A percentile compares a stretch with the other conserved stretches of the same genome.
Evolutionary conservation across 148 eudicot genomes (phyloP).

Genomic region (Camellia lanceoleosa): DNA sequence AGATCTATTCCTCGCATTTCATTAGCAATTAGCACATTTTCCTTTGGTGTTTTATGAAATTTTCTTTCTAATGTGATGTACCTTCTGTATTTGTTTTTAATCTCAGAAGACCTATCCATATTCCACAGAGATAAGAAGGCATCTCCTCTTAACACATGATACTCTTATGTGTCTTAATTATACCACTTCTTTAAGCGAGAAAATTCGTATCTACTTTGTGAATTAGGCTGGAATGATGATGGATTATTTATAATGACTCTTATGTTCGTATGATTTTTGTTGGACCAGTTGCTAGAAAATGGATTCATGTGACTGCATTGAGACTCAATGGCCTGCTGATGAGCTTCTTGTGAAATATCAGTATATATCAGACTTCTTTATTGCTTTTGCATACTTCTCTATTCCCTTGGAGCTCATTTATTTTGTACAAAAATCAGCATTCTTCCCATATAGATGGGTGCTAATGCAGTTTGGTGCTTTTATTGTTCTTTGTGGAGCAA

Average conservation of each 20-base stretch:
- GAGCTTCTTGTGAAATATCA: conserved; percentile 80
- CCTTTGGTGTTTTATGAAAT: not conserved
- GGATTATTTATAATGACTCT: not conserved
- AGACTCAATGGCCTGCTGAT: conserved; percentile 73
- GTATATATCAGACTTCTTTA: conserved; percentile 85
- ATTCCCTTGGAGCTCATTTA: conserved; percentile 90
- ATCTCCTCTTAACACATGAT: not conserved
- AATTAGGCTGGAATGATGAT: not conserved
- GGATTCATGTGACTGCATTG: conserved; percentile 82
- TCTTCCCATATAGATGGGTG: conserved; percentile 94
- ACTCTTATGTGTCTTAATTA: not conserved
- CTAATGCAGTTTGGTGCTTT: conserved; percentile 94
- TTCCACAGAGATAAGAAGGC: not conserved
- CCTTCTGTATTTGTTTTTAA: not conserved
- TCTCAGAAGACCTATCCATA: not conserved
- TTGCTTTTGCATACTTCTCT: conserved; percentile 89
- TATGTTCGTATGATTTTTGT: conserved; percentile 31
- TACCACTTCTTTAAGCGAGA: not conserved
- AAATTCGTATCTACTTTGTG: not conserved
- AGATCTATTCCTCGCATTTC: not conserved
- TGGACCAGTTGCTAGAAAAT: conserved; percentile 29
- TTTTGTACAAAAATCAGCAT: conserved; percentile 82
- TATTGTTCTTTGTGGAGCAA: conserved; percentile 86
- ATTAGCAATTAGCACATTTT: not conserved
- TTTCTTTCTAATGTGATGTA: too few relatives aligned